phyloP scores from a whole-genome alignment of 176 grass and related monocot species.

The Coix lacrymajobi region DNA sequence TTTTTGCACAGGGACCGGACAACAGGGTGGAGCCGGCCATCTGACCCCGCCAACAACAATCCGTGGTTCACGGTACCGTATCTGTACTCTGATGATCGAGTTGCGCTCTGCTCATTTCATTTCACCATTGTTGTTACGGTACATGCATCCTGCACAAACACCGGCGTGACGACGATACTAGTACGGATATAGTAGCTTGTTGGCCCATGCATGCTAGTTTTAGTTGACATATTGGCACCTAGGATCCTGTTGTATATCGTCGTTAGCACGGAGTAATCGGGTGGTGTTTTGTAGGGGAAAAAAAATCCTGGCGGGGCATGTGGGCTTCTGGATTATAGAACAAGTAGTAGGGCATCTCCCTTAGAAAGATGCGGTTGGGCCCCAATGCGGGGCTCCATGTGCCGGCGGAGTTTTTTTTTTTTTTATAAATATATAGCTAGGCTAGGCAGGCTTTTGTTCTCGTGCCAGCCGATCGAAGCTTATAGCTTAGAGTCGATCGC shows the following conservation, averaged over 20 bases:
- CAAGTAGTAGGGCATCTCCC: constrained; percentile 19
- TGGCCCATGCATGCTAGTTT: not conserved
- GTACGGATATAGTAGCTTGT: not conserved
- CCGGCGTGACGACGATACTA: not conserved
- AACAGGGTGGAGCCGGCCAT: not conserved
- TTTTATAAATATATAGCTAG: too few relatives aligned
- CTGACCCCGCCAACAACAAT: not conserved
- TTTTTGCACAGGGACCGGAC: not conserved
- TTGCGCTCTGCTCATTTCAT: not conserved
- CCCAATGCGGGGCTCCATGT: constrained; percentile 27
- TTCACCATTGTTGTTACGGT: not conserved
- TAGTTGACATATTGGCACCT: constrained; percentile 4
- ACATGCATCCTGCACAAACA: not conserved
- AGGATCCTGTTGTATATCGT: constrained; percentile 4
- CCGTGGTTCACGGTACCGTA: not conserved
- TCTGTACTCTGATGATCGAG: not conserved
- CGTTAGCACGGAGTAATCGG: not conserved
- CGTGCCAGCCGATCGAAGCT: not conserved
- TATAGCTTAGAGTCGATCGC: not conserved
- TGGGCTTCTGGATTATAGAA: not conserved
- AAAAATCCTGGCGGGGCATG: not conserved
- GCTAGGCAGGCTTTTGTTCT: not conserved
- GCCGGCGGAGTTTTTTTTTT: too few relatives aligned
- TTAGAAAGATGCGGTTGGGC: constrained; percentile 6
- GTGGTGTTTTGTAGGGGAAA: not conserved